Percentiles rank a stretch among this genome's conserved stretches.
Conservation (phyloP, 805 yeast species). For the Sungouiella blattae region DNA sequence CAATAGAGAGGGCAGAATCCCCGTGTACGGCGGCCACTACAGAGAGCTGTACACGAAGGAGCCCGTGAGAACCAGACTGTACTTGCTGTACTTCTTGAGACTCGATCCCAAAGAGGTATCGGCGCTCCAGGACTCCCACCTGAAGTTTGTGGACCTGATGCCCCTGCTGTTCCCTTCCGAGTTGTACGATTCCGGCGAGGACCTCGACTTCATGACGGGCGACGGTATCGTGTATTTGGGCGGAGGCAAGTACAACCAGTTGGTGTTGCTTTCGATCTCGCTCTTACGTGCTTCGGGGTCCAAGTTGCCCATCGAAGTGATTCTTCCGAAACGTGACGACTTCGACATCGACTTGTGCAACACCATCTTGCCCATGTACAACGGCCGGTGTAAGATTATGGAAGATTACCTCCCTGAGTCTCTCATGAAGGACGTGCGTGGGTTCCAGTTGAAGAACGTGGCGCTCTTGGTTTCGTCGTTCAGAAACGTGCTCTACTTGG, state of each 20-base stretch:
- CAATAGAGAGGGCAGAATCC: constrained; percentile 24
- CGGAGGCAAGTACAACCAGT: constrained; percentile 33
- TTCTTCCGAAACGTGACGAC: constrained; percentile 30
- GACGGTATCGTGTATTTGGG: constrained; percentile 40
- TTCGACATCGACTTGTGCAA: constrained; percentile 33
- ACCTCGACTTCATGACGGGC: constrained; percentile 27
- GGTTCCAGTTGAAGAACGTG: constrained; percentile 35
- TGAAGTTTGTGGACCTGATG: constrained; percentile 18
- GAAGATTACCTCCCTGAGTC: constrained; percentile 35
- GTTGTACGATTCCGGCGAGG: constrained; percentile 16
- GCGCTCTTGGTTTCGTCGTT: constrained; percentile 37
- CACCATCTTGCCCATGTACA: constrained; percentile 27
- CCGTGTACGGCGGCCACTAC: constrained; percentile 33
- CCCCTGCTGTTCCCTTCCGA: constrained; percentile 20
- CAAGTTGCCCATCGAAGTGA: constrained; percentile 34
- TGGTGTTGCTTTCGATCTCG: constrained; percentile 32
- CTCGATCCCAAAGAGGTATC: constrained; percentile 17
- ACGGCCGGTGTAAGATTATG: constrained; percentile 43
- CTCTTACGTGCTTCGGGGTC: constrained; percentile 32
- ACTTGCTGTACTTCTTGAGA: constrained; percentile 20
- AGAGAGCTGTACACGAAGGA: constrained; percentile 30
- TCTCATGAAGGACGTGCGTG: constrained; percentile 19
- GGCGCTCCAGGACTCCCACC: constrained; percentile 20
- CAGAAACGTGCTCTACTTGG: constrained; percentile 32
- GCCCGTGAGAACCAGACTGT: constrained; percentile 25